These are phyloP conservation scores for Adansonia grandidieri DNA, from an alignment of 441 rosid species.

Conservation along the genomic window DNA sequence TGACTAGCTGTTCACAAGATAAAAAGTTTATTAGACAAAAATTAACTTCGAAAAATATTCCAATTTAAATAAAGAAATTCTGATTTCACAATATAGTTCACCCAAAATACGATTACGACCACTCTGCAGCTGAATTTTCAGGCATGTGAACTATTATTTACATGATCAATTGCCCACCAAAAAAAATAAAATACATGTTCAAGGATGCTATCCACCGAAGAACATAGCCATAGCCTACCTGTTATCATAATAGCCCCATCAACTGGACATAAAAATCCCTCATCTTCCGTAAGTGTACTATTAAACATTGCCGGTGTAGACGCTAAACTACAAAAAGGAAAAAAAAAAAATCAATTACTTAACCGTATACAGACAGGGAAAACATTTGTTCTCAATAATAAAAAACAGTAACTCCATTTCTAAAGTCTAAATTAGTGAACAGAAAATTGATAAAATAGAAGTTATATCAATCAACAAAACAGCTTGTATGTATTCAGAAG, in stretches of 20 bases:
- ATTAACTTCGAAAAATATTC: background rate
- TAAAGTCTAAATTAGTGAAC: background rate
- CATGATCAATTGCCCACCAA: background rate
- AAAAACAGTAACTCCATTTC: background rate
- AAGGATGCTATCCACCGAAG: slow-evolving; percentile 24
- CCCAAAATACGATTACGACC: slow-evolving; percentile 14
- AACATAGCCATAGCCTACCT: slow-evolving; percentile 46
- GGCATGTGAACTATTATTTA: background rate
- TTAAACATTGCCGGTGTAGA: slow-evolving; percentile 99
- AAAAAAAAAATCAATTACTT: slow-evolving; percentile 6
- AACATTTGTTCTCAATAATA: slow-evolving; percentile 2
- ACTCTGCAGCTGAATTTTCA: background rate
- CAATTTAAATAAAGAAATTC: background rate
- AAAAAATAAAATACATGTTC: background rate
- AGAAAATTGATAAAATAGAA: slow-evolving; percentile 48
- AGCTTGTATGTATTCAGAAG: background rate
- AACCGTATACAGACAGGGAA: background rate
- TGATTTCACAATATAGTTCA: background rate
- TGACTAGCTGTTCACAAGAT: slow-evolving; percentile 83
- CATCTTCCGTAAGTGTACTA: slow-evolving; percentile 80
- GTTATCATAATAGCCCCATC: slow-evolving; percentile 99
- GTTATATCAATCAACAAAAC: slow-evolving; percentile 10
- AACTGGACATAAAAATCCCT: slow-evolving; percentile 75
- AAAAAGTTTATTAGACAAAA: slow-evolving; percentile 29
- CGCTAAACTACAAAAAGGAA: slow-evolving; percentile 61